Percentiles rank a stretch among this genome's conserved stretches.
phyloP scores from a whole-genome alignment of 1,284 basidiomycete genomes.

The Malassezia equina region DNA sequence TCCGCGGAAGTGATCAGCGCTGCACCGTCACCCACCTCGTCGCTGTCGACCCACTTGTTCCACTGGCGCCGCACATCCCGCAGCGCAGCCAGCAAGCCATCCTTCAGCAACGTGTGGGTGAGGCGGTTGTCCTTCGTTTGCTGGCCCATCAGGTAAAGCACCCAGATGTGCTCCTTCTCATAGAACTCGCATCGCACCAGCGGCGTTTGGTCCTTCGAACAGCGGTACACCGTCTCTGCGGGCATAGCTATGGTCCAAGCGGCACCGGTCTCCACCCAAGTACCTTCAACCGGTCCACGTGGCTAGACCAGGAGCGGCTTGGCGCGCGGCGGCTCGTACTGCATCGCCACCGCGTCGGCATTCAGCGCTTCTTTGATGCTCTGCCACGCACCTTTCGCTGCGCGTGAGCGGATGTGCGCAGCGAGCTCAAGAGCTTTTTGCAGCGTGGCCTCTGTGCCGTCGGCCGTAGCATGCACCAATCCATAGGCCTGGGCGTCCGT shows the following conservation, averaged over 20 bases:
- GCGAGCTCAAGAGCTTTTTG: conserved; percentile 50
- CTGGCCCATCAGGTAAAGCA: conserved; percentile 28
- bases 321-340: conserved; percentile 2
- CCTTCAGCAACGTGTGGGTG: conserved; percentile 54
- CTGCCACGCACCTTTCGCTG: conserved; percentile 52
- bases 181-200: conserved; percentile 22
- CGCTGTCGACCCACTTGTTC: conserved; percentile 51
- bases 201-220: conserved; percentile 5
- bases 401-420: conserved; percentile 44
- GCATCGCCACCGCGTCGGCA: conserved; percentile 14
- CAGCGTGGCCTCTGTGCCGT: conserved; percentile 55
- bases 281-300: not conserved
- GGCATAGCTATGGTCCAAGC: not conserved
- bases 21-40: conserved; percentile 24
- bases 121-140: conserved; percentile 59
- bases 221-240: not conserved
- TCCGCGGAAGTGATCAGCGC: conserved; percentile 36
- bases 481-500: conserved; percentile 61
- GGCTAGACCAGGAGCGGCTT: not conserved
- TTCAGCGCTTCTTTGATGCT: conserved; percentile 50
- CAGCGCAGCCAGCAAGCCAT: conserved; percentile 63
- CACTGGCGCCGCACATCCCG: conserved; percentile 69
- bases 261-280: not conserved
- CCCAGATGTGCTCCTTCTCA: conserved; percentile 23
- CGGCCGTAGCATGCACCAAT: conserved; percentile 60